A percentile compares a stretch with the other conserved stretches of the same genome.
phyloP scores from a whole-genome alignment of 2,329 filamentous ascomycete genomes.

The Aspergillus spinulosporus region DNA sequence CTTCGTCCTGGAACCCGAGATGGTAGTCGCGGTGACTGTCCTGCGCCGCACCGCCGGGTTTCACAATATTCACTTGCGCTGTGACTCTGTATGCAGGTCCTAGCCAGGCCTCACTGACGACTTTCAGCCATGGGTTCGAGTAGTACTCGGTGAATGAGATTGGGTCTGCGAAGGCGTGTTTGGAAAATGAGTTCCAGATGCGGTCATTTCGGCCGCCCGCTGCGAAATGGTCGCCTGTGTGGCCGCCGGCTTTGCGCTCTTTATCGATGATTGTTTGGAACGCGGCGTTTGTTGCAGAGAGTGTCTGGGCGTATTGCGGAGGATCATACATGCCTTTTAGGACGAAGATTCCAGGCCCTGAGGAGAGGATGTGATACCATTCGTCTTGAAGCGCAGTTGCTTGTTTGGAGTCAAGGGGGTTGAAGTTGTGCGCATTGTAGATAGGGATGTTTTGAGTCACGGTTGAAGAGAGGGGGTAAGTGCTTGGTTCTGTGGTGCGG shows the following conservation, averaged over 20 bases:
- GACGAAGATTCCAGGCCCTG: conserved; percentile 62
- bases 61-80: conserved; percentile 63
- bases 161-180: conserved; percentile 57
- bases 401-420: conserved; percentile 32
- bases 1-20: conserved; percentile 60
- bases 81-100: conserved; percentile 62
- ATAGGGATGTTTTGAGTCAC: conserved; percentile 57
- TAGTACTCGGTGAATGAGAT: conserved; percentile 59
- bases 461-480: conserved; percentile 52
- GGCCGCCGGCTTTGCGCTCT: conserved; percentile 38
- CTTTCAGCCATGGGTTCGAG: conserved; percentile 58
- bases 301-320: conserved; percentile 34
- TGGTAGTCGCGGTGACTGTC: conserved; percentile 64
- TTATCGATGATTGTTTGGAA: conserved; percentile 52
- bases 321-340: conserved; percentile 53
- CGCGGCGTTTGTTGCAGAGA: conserved; percentile 52
- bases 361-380: conserved; percentile 58
- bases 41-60: conserved; percentile 59
- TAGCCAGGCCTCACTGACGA: conserved; percentile 58
- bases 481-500: conserved; percentile 34
- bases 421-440: conserved; percentile 50
- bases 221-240: conserved; percentile 63
- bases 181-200: conserved; percentile 67
- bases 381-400: conserved; percentile 56
- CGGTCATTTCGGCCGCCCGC: conserved; percentile 57